A percentile compares a stretch with the other conserved stretches of the same genome.
phyloP scores from a whole-genome alignment of 148 eudicot species.

The Linanthus parryae region DNA sequence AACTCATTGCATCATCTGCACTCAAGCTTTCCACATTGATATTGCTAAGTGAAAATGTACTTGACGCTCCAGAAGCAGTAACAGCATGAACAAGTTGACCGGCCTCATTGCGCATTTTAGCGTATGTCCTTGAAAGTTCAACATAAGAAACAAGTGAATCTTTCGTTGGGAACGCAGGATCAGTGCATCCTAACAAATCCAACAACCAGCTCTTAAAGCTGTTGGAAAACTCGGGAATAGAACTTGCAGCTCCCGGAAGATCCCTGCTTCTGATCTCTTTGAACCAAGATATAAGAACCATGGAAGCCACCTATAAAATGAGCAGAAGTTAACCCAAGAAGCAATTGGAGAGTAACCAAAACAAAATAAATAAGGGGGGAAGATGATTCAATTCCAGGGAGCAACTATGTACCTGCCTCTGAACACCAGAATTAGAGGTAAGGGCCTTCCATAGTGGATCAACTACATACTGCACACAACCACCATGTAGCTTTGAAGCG shows the following conservation, averaged over 20 bases:
- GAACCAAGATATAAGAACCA: constrained; percentile 95
- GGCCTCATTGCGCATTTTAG: constrained; percentile 91
- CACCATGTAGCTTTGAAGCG: constrained; percentile 69
- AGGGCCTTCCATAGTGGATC: constrained; percentile 82
- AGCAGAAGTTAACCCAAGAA: constrained; percentile 5
- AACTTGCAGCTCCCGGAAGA: constrained; percentile 23
- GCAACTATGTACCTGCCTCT: constrained; percentile 94
- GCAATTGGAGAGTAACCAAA: constrained; percentile 1
- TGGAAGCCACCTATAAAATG: constrained; percentile 52
- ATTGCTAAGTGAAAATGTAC: constrained; percentile 27
- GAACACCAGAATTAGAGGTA: constrained; percentile 78
- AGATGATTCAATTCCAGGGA: no score
- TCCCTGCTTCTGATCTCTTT: constrained; percentile 50
- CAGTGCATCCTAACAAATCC: constrained; percentile 76
- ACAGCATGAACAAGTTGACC: constrained; percentile 52
- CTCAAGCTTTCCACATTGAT: constrained; percentile 50
- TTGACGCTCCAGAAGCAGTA: constrained; percentile 51
- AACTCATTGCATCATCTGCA: constrained; percentile 74
- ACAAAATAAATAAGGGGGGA: background rate
- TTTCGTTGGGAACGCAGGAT: constrained; percentile 91
- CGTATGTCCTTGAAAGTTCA: constrained; percentile 91
- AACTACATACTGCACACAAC: constrained; percentile 44
- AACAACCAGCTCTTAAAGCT: constrained; percentile 66
- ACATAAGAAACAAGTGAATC: constrained; percentile 72
- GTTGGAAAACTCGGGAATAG: constrained; percentile 34